A percentile compares a stretch with the other conserved stretches of the same genome.
Evolutionary conservation across 164 flowering plant genomes (phyloP).

Genomic region (Amborella trichopoda): DNA sequence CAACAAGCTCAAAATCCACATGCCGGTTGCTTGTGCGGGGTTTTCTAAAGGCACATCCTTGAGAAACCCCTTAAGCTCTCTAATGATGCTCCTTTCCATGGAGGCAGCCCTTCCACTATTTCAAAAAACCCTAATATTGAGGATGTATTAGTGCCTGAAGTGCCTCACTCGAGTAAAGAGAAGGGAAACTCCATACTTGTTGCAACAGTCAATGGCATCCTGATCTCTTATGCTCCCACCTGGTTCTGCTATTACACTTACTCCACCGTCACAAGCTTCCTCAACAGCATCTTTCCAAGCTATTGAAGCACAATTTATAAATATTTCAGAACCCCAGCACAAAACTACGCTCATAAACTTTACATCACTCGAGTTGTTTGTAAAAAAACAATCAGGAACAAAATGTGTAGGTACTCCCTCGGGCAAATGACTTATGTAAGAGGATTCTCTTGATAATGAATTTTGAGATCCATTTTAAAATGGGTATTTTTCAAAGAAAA

Average conservation of each 20-base stretch:
- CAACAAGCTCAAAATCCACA: too few relatives aligned
- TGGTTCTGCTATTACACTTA: slow-evolving; percentile 76
- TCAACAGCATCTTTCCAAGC: slow-evolving; percentile 99
- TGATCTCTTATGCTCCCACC: slow-evolving; percentile 89
- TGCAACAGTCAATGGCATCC: slow-evolving; percentile 92
- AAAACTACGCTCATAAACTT: neutral
- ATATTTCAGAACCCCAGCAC: too few relatives aligned
- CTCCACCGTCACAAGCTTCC: slow-evolving; percentile 81
- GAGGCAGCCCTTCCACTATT: too few relatives aligned
- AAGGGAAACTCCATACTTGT: slow-evolving; percentile 84
- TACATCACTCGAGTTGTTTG: too few relatives aligned
- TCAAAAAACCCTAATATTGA: neutral
- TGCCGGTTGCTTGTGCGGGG: too few relatives aligned
- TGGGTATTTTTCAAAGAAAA: too few relatives aligned
- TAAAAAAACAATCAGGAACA: neutral
- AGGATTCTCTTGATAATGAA: too few relatives aligned
- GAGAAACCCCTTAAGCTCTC: too few relatives aligned
- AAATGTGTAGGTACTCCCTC: neutral
- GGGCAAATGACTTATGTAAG: too few relatives aligned
- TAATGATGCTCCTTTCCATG: too few relatives aligned
- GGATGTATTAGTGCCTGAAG: slow-evolving; percentile 84
- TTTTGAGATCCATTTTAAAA: too few relatives aligned
- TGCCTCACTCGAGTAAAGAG: slow-evolving; percentile 83
- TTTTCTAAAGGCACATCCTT: too few relatives aligned
- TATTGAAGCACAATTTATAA: slow-evolving; percentile 12